Conservation (phyloP, 2,329 filamentous ascomycete genomes). For the Fusarium sterilihyphosum region DNA sequence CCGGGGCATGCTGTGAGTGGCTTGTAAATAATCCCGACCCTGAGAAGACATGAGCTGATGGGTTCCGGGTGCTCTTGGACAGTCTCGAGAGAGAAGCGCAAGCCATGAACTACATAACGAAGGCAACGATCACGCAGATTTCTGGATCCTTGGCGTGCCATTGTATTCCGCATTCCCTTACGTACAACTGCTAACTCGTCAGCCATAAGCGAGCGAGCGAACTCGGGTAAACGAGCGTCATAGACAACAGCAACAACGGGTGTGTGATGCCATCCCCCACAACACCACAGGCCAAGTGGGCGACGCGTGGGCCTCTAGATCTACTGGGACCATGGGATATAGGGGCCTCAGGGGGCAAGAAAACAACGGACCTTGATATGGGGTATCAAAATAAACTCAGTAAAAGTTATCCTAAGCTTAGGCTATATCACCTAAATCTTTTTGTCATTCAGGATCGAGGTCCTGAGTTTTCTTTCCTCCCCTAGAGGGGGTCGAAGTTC, state of each 20-base stretch:
- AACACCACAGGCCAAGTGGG: conserved; percentile 1
- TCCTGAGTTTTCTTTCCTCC: background rate
- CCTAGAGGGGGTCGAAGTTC: background rate
- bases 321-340: background rate
- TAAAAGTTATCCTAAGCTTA: background rate
- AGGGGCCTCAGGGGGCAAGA: no score
- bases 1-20: background rate
- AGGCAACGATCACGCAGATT: background rate
- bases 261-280: background rate
- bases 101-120: background rate
- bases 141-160: background rate
- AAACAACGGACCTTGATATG: background rate
- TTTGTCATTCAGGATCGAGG: background rate
- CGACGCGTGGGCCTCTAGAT: background rate
- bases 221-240: background rate
- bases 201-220: background rate
- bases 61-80: background rate
- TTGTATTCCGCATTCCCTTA: background rate
- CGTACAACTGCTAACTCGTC: background rate
- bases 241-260: background rate
- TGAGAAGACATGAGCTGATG: background rate
- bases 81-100: background rate
- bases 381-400: background rate
- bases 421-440: background rate
- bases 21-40: background rate